Conservation (phyloP, 2,329 filamentous ascomycete species). For the Sphaerostilbella broomeana region DNA sequence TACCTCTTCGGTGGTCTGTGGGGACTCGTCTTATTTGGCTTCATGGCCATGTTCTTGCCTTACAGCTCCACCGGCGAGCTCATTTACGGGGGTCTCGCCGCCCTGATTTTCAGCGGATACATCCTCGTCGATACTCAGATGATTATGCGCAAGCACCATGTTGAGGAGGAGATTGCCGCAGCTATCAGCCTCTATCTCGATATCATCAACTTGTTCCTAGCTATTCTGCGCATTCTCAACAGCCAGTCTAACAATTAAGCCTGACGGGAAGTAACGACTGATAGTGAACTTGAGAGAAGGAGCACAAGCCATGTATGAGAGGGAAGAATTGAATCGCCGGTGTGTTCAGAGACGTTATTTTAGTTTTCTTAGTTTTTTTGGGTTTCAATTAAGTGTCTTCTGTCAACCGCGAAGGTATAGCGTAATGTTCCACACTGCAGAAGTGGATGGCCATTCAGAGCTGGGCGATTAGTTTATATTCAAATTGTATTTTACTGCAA, state of each 20-base stretch:
- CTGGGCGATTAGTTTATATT: too few species aligned
- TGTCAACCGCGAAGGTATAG: too few species aligned
- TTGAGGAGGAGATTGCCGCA: slow-evolving; percentile 96
- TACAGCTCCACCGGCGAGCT: slow-evolving; percentile 76
- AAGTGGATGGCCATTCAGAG: too few species aligned
- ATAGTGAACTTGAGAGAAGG: too few species aligned
- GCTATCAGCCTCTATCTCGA: slow-evolving; percentile 93
- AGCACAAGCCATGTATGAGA: too few species aligned
- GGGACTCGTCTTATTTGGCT: slow-evolving; percentile 85
- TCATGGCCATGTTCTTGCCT: slow-evolving; percentile 87
- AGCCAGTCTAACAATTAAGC: slow-evolving; percentile 85
- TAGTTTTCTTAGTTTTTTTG: too few species aligned
- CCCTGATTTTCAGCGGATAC: slow-evolving; percentile 88
- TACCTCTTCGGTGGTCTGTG: slow-evolving; percentile 89
- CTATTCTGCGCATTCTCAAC: slow-evolving; percentile 92
- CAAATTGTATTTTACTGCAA: too few species aligned
- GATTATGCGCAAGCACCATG: slow-evolving; percentile 90
- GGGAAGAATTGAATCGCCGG: too few species aligned
- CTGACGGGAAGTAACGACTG: too few species aligned
- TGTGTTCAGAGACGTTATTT: too few species aligned
- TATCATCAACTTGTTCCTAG: slow-evolving; percentile 93
- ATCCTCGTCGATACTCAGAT: slow-evolving; percentile 96
- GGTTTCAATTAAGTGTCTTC: too few species aligned
- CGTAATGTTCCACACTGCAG: too few species aligned
- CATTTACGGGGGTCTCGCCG: slow-evolving; percentile 72